These are phyloP conservation scores for Isatis tinctoria DNA, from an alignment of 345 rosid genomes.

Conservation along the genomic window DNA sequence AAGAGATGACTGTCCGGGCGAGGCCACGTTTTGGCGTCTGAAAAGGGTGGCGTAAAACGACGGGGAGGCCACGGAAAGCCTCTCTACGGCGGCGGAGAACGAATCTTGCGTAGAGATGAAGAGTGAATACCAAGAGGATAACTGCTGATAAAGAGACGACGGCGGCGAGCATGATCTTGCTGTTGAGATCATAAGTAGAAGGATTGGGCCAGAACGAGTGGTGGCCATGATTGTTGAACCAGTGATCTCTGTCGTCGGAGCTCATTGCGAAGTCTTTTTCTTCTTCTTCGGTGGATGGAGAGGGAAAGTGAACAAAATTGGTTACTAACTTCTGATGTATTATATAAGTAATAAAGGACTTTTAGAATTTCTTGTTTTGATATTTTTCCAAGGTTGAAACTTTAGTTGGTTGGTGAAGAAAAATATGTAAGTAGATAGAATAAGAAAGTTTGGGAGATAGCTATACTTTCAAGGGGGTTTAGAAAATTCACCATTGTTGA, in stretches of 20 bases:
- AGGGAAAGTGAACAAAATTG: slow-evolving; percentile 5
- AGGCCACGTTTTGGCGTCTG: slow-evolving; percentile 53
- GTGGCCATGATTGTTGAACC: neutral
- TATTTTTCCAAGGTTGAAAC: neutral
- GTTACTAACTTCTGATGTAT: slow-evolving; percentile 13
- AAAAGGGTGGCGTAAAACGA: slow-evolving; percentile 13
- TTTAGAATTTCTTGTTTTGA: neutral
- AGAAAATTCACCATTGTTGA: slow-evolving; percentile 18
- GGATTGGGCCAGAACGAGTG: slow-evolving; percentile 22
- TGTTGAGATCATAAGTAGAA: slow-evolving; percentile 15
- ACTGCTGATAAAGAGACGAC: slow-evolving; percentile 23
- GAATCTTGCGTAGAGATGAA: slow-evolving; percentile 33
- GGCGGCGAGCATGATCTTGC: slow-evolving; percentile 30
- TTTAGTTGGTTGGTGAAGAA: slow-evolving; percentile 25
- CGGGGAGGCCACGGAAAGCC: slow-evolving; percentile 23
- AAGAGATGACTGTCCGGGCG: slow-evolving; percentile 43
- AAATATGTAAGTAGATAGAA: neutral
- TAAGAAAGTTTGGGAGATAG: neutral
- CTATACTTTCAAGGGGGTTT: neutral
- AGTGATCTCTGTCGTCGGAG: slow-evolving; percentile 18
- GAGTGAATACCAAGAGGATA: slow-evolving; percentile 22
- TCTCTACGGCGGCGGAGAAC: slow-evolving; percentile 30
- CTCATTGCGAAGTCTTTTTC: slow-evolving; percentile 16
- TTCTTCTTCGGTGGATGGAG: neutral
- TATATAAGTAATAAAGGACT: neutral